Percentiles rank a stretch among this genome's conserved stretches.
These are phyloP conservation scores for Neocatenulostroma microsporum DNA, from an alignment of 2,329 filamentous ascomycete genomes.

Conservation along the genomic window DNA sequence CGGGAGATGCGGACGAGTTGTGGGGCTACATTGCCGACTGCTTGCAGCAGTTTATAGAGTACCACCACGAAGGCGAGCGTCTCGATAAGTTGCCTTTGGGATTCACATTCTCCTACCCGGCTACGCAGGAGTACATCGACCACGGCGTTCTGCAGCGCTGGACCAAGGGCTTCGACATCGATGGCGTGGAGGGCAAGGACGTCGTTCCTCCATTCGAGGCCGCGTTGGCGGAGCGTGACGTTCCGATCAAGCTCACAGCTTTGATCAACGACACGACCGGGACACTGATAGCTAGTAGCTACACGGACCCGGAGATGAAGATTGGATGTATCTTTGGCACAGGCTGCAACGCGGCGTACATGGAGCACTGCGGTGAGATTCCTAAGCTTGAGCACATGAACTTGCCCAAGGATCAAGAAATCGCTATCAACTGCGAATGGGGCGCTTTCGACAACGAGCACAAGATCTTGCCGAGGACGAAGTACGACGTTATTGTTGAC, in stretches of 20 bases:
- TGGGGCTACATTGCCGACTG: constrained; percentile 96
- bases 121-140: constrained; percentile 87
- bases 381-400: constrained; percentile 92
- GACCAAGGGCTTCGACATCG: constrained; percentile 97
- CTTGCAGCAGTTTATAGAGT: constrained; percentile 80
- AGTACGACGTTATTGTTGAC: constrained; percentile 46
- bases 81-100: constrained; percentile 67
- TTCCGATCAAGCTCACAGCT: constrained; percentile 87
- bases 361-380: constrained; percentile 85
- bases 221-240: constrained; percentile 65
- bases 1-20: constrained; percentile 71
- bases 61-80: constrained; percentile 64
- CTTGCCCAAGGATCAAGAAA: constrained; percentile 62
- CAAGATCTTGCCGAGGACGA: constrained; percentile 73
- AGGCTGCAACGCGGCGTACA: constrained; percentile 96
- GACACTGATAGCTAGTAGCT: constrained; percentile 90
- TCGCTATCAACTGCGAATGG: constrained; percentile 98
- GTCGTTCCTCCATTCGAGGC: constrained; percentile 82
- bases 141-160: constrained; percentile 87
- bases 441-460: constrained; percentile 95
- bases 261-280: constrained; percentile 98
- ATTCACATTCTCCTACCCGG: constrained; percentile 95
- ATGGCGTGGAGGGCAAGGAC: constrained; percentile 82
- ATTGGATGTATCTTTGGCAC: constrained; percentile 98
- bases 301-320: constrained; percentile 88